Evolutionary conservation across 805 yeast genomes (phyloP), one percentile per base, ranked within the genome.

Genomic region (Kodamaea restingae): DNA sequence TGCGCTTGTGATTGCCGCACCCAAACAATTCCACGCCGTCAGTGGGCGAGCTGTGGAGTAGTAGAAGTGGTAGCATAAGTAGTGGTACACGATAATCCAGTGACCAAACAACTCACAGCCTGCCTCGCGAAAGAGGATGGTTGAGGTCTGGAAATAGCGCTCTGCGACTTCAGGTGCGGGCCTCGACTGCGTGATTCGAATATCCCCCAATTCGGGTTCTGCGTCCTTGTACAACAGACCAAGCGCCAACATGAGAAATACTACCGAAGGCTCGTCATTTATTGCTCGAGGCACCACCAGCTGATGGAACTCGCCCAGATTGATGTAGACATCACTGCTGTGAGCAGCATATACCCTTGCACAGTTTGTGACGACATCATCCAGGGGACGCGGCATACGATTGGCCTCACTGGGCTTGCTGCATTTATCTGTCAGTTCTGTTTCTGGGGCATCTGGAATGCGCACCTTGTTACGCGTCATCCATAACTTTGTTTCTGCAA

Each of bases 1-100:
- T 2, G 46, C 46, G 14, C 25, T 27, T 21, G 35, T 39, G n/a
- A 42, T 39, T 15, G 46, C 43, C 3, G 10, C 4, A 15, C 32
- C 30, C 26, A 42, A 27, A 17, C 21, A n/a, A 14, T 36, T 29
- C 46, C 46, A 42, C 2, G 31, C 39, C 9, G 43, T 32, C 38
- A 34, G 36, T n/a, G 22, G 26, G 24, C 35, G 20, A 36, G 20
- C 29, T 2, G 32, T 30, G 11, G 27, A 18, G 4, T 18, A 15
- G 35, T 41, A 41, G 31, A 29, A 41, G 31, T 32, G 35, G 26
- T 10, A 25, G 10, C 25, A 20, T 5, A 41, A 32, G 29, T 26
- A 38, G 25, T 32, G 37, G 22, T 25, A 18, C 12, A 26, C 32
- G 14, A 40, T 35, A 22, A 32, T 26, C 43, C 43, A 36, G 32